A percentile compares a stretch with the other conserved stretches of the same genome.
Evolutionary conservation across 305 asterid species (phyloP).

Genomic region (Fraxinus platypoda): DNA sequence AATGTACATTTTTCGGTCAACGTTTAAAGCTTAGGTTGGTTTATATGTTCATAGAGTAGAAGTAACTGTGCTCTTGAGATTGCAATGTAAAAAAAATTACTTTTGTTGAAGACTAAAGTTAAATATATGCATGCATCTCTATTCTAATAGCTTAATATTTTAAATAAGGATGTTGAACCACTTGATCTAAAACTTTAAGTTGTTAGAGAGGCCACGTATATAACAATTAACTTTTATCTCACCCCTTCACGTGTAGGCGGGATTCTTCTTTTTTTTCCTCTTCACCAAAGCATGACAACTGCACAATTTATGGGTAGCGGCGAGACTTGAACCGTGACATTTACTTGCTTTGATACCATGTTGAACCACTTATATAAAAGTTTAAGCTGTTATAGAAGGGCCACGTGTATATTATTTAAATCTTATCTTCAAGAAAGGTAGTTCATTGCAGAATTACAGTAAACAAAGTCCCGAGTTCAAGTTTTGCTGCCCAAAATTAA

Average conservation of each 20-base stretch:
- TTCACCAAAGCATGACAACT: not conserved
- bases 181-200: not conserved
- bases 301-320: not conserved
- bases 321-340: not conserved
- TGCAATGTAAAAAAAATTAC: not conserved
- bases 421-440: not conserved
- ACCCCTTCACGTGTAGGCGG: not conserved
- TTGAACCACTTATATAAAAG: not conserved
- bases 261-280: not conserved
- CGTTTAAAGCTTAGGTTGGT: not conserved
- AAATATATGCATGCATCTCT: not conserved
- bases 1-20: not conserved
- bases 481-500: not conserved
- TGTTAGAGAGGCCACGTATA: not conserved
- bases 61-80: not conserved
- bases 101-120: not conserved
- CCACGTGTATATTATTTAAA: not conserved
- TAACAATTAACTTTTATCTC: not conserved
- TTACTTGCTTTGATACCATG: not conserved
- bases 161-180: not conserved
- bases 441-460: not conserved
- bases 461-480: not conserved
- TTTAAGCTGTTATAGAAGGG: not conserved
- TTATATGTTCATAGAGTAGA: not conserved
- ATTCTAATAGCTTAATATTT: not conserved